Evolutionary conservation across 768 basidiomycete species (phyloP), one percentile per base, ranked within the genome.

Genomic region (Tephrocybe rancida): DNA sequence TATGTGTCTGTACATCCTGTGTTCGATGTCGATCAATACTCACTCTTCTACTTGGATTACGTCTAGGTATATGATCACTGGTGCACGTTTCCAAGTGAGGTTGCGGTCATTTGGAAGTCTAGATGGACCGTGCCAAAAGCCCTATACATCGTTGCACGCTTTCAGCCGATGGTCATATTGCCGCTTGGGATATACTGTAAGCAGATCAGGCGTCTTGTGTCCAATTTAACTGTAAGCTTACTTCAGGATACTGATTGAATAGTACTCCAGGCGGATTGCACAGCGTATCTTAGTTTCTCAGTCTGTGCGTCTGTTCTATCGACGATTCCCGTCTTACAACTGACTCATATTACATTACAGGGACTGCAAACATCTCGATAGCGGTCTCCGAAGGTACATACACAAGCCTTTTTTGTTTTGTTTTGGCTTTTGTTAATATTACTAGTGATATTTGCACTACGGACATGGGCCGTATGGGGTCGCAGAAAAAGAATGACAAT

Each of bases 241-340:
- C 9, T 38, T 38, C 30, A 7, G 30, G 13, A 14, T 16, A 45
- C 19, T 9, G 13, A 22, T 32, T 8, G 11, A 29, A 47, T 7
- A 47, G 45, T 18, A 19, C 49, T 50, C 9, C 49, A 50, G n/a
- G 49, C 32, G 21, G 30, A 43, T 32, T 50, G 39, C 41, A 27
- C 16, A 32, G 25, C 21, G 13, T 43, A 50, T 34, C 39, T 50
- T 10, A 43, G 49, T 25, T 50, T 19, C 26, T 42, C 49, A 43
- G 30, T 50, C 2, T 50, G 49, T 50, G n/a, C 5, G 30, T 5
- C n/a, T 42, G 5, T 38, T 11, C 4, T 10, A 1, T 10, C 11
- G 18, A 14, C 5, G 5, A 10, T 48, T 13, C 13, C 30, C 30
- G 30, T 32, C 30, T 32, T 32, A 32, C 13, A 32, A n/a, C n/a